These are phyloP conservation scores for Geotrichum fermentans DNA, from an alignment of 1,139 yeast species.

Conservation along the genomic window DNA sequence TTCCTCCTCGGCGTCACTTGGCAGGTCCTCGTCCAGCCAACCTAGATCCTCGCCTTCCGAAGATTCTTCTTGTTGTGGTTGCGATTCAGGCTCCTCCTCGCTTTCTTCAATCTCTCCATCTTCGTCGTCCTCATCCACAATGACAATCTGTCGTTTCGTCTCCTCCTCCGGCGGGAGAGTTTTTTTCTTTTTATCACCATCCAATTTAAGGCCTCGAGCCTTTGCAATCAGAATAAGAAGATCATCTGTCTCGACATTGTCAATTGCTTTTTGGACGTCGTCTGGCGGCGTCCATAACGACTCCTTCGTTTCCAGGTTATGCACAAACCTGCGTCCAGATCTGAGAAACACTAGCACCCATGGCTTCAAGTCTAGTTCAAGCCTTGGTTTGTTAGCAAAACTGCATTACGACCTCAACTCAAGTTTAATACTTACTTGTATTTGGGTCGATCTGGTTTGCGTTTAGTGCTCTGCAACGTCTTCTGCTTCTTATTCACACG, in stretches of 20 bases:
- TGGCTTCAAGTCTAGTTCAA: constrained; percentile 24
- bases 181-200: constrained; percentile 19
- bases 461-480: constrained; percentile 4
- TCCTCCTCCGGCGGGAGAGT: constrained; percentile 5
- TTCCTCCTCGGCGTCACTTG: constrained; percentile 22
- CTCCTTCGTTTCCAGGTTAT: constrained; percentile 34
- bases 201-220: constrained; percentile 44
- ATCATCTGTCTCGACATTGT: constrained; percentile 36
- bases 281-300: constrained; percentile 42
- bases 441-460: constrained; percentile 17
- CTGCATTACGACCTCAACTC: too few relatives aligned
- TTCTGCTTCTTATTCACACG: neutral
- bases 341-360: constrained; percentile 46
- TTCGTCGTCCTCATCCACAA: constrained; percentile 17
- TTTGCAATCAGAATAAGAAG: constrained; percentile 43
- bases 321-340: constrained; percentile 46
- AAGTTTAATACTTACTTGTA: constrained; percentile 1
- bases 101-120: constrained; percentile 23
- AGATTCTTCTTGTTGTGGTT: constrained; percentile 16
- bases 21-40: constrained; percentile 18
- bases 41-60: constrained; percentile 19
- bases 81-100: constrained; percentile 18
- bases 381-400: neutral
- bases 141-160: constrained; percentile 6
- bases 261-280: constrained; percentile 33